Conservation (phyloP, 306 rosid genomes). For the Dryas alaskensis region DNA sequence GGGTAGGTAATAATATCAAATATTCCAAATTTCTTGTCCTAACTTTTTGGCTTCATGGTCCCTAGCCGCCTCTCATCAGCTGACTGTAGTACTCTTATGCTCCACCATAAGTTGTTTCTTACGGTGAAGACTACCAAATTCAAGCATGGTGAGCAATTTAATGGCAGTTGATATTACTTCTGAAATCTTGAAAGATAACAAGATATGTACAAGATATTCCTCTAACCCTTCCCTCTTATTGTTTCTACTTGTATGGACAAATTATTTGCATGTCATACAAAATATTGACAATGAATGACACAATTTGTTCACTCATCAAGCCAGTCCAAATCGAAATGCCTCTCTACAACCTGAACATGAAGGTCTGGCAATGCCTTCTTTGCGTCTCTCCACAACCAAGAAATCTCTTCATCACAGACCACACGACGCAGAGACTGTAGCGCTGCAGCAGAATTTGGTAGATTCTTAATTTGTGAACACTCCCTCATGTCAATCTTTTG, state of each 20-base stretch:
- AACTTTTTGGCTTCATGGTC: constrained; percentile 21
- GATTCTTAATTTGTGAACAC: constrained; percentile 50
- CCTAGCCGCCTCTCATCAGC: background rate
- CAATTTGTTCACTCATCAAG: constrained; percentile 47
- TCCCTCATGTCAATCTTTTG: constrained; percentile 95
- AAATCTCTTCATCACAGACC: constrained; percentile 81
- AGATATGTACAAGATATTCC: too few species aligned
- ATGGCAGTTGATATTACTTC: background rate
- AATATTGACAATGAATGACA: background rate
- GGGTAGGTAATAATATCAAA: background rate
- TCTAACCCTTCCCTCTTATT: too few species aligned
- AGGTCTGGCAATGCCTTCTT: constrained; percentile 50
- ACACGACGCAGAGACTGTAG: constrained; percentile 51
- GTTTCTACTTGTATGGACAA: background rate
- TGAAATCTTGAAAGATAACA: background rate
- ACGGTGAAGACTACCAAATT: too few species aligned
- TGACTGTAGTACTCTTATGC: background rate
- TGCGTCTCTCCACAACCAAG: constrained; percentile 58
- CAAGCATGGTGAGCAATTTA: too few species aligned
- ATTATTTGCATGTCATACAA: background rate
- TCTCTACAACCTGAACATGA: constrained; percentile 65
- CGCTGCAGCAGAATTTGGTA: constrained; percentile 52
- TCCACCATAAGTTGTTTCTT: too few species aligned
- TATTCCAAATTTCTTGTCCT: constrained; percentile 29
- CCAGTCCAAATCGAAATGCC: constrained; percentile 61